Evolutionary conservation across 192 early-diverging fungal species (phyloP), one percentile per base, ranked within the genome.

Genomic region (Coemansia aciculifera): DNA sequence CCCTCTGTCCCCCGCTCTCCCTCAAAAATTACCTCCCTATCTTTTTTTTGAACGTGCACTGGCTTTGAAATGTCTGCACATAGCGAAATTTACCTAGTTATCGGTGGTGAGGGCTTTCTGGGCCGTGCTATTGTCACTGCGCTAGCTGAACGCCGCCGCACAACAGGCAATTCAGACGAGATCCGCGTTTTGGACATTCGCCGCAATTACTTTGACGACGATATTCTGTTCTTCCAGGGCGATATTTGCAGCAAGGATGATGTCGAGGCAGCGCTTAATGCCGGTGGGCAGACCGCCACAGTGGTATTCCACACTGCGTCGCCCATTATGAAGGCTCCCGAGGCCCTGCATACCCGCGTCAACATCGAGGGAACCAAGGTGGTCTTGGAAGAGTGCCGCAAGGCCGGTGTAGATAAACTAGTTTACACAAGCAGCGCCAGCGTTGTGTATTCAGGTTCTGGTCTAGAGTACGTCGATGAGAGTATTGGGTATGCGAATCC

Each of bases 221-320:
- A 67, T 17, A 68, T 73, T 2, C 63, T 66, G 51, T 87, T 86
- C 59, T 75, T 86, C 62, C 64, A 73, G 19, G 90, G 89, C 62
- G 90, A 92, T 51, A 89, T 92, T 44, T 85, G 84, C 66, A 75
- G 79, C 52, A 62, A 59, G 9, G 67, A 59, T 15, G 68, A 82
- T 49, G 84, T 98, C 10, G 76, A 57, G 17, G 38, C 69, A 2
- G 93, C 94, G 1, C 73, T 91, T 10, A 72, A 23, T 6, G 42
- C 60, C 19, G 40, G 56, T 15, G 67, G 52, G 1, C 73, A 83
- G 17, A 89, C 88, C 11, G 87, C 84, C 56, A 90, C 82, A 3
- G 84, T 78, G 51, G 93, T 94, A 21, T 90, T 98, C 80, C 94
- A 98, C 81, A 94, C 94, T 0, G 96, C 95, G 3, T 94, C 93